Evolutionary conservation across 139 green algal genomes (phyloP).

Genomic region (Volvox reticuliferus): DNA sequence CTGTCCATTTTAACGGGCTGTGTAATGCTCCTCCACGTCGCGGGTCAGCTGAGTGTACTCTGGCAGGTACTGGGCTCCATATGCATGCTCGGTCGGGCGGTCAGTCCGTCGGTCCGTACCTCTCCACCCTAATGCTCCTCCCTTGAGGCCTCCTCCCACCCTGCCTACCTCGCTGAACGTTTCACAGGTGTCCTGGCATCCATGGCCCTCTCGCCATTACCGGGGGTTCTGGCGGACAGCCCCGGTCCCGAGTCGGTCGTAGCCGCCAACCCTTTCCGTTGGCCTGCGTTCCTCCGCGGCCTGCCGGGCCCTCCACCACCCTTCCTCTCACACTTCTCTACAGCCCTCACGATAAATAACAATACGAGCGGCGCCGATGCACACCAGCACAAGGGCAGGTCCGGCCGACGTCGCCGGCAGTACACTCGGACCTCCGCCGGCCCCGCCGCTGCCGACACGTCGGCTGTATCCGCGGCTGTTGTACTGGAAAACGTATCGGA

Average conservation of each 20-base stretch:
- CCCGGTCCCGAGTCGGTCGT: slow-evolving; percentile 49
- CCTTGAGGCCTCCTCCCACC: too few relatives aligned
- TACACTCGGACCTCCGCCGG: not conserved
- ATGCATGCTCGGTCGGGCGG: too few relatives aligned
- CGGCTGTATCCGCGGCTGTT: not conserved
- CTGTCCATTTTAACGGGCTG: too few relatives aligned
- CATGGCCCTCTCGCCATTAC: not conserved
- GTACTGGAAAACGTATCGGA: slow-evolving; percentile 44
- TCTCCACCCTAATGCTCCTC: too few relatives aligned
- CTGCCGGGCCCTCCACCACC: slow-evolving; percentile 51
- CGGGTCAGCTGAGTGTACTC: too few relatives aligned
- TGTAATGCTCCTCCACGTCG: too few relatives aligned
- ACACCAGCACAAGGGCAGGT: not conserved
- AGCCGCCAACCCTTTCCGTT: slow-evolving; percentile 75
- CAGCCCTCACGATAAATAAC: not conserved
- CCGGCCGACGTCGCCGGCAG: not conserved
- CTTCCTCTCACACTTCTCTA: slow-evolving; percentile 10
- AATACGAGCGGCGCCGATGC: not conserved
- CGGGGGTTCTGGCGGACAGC: not conserved
- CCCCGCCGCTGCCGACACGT: not conserved
- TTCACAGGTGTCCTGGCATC: slow-evolving; percentile 25
- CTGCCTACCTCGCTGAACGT: slow-evolving; percentile 48
- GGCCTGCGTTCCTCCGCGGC: slow-evolving; percentile 68
- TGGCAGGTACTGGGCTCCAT: too few relatives aligned
- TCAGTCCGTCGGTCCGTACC: too few relatives aligned